These are phyloP conservation scores for Alternaria hordeiaustralica DNA, from an alignment of 2,329 filamentous ascomycete species.

Conservation along the genomic window DNA sequence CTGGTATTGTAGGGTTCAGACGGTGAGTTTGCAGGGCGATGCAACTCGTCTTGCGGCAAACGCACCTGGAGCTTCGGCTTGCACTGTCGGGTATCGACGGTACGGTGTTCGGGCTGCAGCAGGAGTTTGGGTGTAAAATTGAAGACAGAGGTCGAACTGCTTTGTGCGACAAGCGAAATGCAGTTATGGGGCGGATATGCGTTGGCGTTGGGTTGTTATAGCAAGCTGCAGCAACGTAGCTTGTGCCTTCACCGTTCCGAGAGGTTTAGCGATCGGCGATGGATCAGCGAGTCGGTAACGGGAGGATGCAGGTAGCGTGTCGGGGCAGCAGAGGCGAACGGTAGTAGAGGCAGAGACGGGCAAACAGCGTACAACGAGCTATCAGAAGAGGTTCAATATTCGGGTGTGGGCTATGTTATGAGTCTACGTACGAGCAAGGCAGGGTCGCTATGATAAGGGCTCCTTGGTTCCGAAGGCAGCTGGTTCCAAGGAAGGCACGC, in stretches of 20 bases:
- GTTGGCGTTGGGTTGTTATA: conserved; percentile 24
- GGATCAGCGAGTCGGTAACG: conserved; percentile 39
- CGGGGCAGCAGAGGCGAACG: conserved; percentile 8
- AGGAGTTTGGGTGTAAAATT: conserved; percentile 4
- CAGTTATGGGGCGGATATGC: conserved; percentile 23
- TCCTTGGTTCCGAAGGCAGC: conserved; percentile 16
- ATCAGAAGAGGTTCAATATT: conserved; percentile 4
- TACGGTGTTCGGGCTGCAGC: not conserved
- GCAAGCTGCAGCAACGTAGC: conserved; percentile 44
- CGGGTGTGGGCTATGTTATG: conserved; percentile 10
- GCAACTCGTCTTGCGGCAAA: not conserved
- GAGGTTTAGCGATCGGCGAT: conserved; percentile 39
- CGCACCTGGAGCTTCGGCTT: conserved; percentile 13
- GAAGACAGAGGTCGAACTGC: conserved; percentile 29
- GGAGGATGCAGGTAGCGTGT: conserved; percentile 23
- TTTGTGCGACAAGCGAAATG: conserved; percentile 22
- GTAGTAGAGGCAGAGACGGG: not conserved
- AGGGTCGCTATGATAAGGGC: conserved; percentile 21
- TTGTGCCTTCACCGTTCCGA: conserved; percentile 31
- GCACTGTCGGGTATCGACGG: conserved; percentile 2
- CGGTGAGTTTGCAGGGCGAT: not conserved
- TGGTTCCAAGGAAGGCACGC: conserved; percentile 27
- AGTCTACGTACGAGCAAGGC: not conserved
- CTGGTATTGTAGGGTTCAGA: not conserved
- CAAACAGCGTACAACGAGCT: not conserved